A percentile compares a stretch with the other conserved stretches of the same genome.
Conservation (phyloP, 257 asterid genomes). For the Rauvolfia tetraphylla region DNA sequence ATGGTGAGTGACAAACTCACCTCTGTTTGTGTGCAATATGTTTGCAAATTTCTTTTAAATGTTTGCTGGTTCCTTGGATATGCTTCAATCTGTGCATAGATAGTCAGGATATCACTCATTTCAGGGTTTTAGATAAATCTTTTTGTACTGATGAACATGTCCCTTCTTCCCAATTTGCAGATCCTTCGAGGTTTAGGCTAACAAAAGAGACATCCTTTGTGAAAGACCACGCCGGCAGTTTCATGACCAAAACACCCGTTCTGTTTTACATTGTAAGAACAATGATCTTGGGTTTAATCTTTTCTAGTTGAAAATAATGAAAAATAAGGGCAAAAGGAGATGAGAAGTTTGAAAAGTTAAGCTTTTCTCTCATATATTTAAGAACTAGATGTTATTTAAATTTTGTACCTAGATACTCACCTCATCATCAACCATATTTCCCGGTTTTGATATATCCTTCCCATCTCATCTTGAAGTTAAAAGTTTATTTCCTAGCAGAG, state of each 20-base stretch:
- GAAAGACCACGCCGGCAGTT: constrained; percentile 53
- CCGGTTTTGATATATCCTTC: too few species aligned
- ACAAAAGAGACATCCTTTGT: constrained; percentile 94
- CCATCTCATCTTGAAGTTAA: too few species aligned
- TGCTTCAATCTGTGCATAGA: background rate
- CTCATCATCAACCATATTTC: too few species aligned
- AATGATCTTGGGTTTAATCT: constrained; percentile 6
- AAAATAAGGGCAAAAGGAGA: background rate
- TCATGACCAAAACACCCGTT: constrained; percentile 60
- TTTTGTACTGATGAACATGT: background rate
- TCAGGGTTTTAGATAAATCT: background rate
- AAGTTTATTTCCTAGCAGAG: too few species aligned
- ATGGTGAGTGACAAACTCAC: constrained; percentile 34
- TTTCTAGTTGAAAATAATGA: background rate
- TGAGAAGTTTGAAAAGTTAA: constrained; percentile 5
- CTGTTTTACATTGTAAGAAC: constrained; percentile 69
- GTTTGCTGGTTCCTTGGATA: background rate
- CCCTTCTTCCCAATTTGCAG: constrained; percentile 26
- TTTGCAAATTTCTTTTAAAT: background rate
- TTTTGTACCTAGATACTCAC: too few species aligned
- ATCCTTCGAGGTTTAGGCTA: constrained; percentile 81
- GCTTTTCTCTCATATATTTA: too few species aligned
- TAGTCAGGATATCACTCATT: background rate
- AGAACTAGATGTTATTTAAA: too few species aligned
- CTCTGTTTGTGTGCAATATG: background rate